These are phyloP conservation scores for Lodderomyces oxycetoniae DNA, from an alignment of 1,139 yeast genomes.

Conservation along the genomic window DNA sequence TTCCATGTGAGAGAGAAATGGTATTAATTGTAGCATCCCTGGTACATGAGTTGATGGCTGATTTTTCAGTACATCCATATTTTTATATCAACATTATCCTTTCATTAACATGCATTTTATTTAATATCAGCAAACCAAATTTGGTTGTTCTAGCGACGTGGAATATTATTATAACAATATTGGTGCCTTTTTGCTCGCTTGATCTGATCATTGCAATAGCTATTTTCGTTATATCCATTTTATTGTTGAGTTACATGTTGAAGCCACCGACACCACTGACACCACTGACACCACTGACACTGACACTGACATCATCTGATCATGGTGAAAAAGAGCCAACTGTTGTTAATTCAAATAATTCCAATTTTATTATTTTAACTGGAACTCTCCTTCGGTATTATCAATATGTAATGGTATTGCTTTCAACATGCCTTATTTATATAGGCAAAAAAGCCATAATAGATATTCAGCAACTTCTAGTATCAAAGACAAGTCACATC, in stretches of 20 bases:
- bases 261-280: constrained; percentile 3
- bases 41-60: too few relatives aligned
- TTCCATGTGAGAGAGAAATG: too few relatives aligned
- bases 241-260: constrained; percentile 4
- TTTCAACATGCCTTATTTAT: constrained; percentile 15
- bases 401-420: constrained; percentile 17
- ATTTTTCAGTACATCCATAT: too few relatives aligned
- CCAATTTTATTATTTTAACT: too few relatives aligned
- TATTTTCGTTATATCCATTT: constrained; percentile 1
- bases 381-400: constrained; percentile 24
- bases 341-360: too few relatives aligned
- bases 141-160: constrained; percentile 8
- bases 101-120: constrained; percentile 6
- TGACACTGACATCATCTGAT: neutral
- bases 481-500: neutral
- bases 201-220: neutral
- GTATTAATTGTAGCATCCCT: too few relatives aligned
- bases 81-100: constrained; percentile 7
- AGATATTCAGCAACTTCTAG: constrained; percentile 15
- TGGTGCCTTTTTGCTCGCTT: constrained; percentile 1
- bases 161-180: constrained; percentile 8
- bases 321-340: too few relatives aligned
- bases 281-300: neutral
- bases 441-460: constrained; percentile 22
- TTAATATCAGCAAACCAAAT: constrained; percentile 3